Evolutionary conservation across 2,329 filamentous ascomycete species (phyloP).

Genomic region (Chalaropsis ovoidea): DNA sequence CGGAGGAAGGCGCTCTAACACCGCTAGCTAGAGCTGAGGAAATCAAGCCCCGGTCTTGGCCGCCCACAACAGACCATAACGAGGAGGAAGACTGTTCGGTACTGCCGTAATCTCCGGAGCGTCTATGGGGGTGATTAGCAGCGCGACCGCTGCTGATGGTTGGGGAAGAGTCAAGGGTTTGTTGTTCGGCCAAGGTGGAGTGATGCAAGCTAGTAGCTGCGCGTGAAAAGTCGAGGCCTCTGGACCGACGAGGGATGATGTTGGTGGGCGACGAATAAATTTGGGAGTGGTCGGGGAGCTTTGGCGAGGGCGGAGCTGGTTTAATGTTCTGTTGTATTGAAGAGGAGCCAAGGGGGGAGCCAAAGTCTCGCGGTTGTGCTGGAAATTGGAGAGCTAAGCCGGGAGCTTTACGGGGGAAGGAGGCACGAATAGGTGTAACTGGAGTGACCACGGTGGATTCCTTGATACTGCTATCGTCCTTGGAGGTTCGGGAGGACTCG

Average conservation of each 20-base stretch:
- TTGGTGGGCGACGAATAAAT: conserved; percentile 81
- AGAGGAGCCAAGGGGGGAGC: conserved; percentile 16
- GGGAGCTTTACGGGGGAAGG: conserved; percentile 46
- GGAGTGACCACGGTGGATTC: conserved; percentile 37
- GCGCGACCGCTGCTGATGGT: conserved; percentile 56
- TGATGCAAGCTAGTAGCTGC: conserved; percentile 92
- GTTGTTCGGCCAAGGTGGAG: conserved; percentile 79
- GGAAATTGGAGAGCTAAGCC: conserved; percentile 14
- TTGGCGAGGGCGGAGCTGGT: conserved; percentile 49
- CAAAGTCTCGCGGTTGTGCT: conserved; percentile 14
- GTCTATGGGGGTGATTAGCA: conserved; percentile 46
- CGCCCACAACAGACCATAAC: conserved; percentile 60
- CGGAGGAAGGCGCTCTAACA: conserved; percentile 56
- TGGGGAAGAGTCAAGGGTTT: conserved; percentile 83
- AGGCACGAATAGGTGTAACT: conserved; percentile 62
- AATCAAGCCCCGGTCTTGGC: conserved; percentile 58
- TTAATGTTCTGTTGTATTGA: conserved; percentile 4
- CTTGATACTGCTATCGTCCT: conserved; percentile 54
- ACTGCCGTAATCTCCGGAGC: conserved; percentile 40
- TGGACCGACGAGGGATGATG: conserved; percentile 75
- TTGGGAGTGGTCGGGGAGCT: conserved; percentile 60
- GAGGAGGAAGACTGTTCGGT: conserved; percentile 58
- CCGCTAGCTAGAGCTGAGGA: conserved; percentile 72
- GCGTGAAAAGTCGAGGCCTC: conserved; percentile 84
- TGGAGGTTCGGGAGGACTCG: conserved; percentile 46